These are phyloP conservation scores for Eutrema yunnanense DNA, from an alignment of 345 rosid species.

Conservation along the genomic window DNA sequence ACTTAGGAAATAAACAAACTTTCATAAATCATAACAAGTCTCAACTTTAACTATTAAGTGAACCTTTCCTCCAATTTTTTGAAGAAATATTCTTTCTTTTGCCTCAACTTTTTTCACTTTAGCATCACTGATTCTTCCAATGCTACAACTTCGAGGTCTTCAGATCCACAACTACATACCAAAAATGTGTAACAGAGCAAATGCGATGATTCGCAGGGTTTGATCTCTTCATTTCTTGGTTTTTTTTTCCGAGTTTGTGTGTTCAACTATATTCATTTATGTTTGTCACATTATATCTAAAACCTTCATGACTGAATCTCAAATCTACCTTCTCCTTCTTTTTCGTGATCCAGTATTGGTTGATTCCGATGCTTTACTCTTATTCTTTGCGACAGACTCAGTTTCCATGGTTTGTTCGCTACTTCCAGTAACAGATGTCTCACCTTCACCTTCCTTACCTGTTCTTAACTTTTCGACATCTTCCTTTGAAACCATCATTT, in stretches of 20 bases:
- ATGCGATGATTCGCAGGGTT: neutral
- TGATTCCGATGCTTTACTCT: constrained; percentile 2
- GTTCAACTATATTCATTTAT: neutral
- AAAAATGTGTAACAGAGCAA: neutral
- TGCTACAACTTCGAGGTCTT: neutral
- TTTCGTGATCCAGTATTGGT: constrained; percentile 15
- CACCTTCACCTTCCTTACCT: neutral
- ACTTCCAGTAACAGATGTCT: constrained; percentile 17
- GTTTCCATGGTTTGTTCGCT: constrained; percentile 18
- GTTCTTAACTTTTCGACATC: neutral
- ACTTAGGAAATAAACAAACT: neutral
- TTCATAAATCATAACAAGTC: neutral
- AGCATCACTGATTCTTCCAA: neutral
- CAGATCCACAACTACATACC: neutral
- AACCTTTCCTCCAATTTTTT: neutral
- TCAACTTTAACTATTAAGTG: neutral
- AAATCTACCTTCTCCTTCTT: constrained; percentile 21
- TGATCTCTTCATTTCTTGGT: neutral
- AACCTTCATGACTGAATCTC: neutral
- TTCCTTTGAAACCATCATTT: constrained; percentile 22
- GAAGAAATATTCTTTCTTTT: neutral
- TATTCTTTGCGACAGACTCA: neutral
- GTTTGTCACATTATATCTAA: neutral
- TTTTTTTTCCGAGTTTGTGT: neutral
- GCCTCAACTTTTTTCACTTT: neutral